Evolutionary conservation across 176 grass and related monocot genomes (phyloP).

Genomic region (Oropetium thomaeum): DNA sequence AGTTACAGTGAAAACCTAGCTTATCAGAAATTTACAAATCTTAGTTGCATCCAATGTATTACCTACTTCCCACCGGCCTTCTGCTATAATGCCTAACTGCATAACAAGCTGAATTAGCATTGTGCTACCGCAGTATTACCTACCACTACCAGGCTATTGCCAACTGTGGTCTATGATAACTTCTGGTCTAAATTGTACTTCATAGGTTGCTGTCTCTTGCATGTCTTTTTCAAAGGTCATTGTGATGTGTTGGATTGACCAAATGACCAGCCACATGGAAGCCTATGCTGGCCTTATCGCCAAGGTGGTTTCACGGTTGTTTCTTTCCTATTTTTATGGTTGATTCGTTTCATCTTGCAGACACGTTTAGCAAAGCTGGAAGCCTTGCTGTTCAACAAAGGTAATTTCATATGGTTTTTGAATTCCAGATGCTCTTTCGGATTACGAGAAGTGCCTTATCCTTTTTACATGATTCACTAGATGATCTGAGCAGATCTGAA

Average conservation of each 20-base stretch:
- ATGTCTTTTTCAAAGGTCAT: conserved; percentile 13
- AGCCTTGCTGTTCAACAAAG: conserved; percentile 53
- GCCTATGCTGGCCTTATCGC: background rate
- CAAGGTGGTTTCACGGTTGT: conserved; percentile 12
- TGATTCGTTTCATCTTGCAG: conserved; percentile 27
- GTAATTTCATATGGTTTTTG: conserved; percentile 33
- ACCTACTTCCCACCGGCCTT: background rate
- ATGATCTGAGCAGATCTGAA: conserved; percentile 30
- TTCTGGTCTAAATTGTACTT: background rate
- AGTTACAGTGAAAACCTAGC: background rate
- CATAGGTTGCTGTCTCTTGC: background rate
- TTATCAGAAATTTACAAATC: background rate
- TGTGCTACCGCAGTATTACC: background rate
- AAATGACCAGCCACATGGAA: conserved; percentile 13
- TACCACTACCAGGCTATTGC: background rate
- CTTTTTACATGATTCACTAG: conserved; percentile 31
- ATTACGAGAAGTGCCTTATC: background rate
- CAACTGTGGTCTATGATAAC: conserved; percentile 2
- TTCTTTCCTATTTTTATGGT: conserved; percentile 10
- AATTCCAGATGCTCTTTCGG: conserved; percentile 3
- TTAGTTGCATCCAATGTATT: background rate
- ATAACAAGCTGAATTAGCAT: background rate
- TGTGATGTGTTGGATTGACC: conserved; percentile 17
- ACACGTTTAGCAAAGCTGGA: conserved; percentile 70
- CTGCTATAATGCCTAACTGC: conserved; percentile 8